Evolutionary conservation across 1,284 basidiomycete species (phyloP), one percentile per base, ranked within the genome.

Genomic region (Amylostereum areolatum): DNA sequence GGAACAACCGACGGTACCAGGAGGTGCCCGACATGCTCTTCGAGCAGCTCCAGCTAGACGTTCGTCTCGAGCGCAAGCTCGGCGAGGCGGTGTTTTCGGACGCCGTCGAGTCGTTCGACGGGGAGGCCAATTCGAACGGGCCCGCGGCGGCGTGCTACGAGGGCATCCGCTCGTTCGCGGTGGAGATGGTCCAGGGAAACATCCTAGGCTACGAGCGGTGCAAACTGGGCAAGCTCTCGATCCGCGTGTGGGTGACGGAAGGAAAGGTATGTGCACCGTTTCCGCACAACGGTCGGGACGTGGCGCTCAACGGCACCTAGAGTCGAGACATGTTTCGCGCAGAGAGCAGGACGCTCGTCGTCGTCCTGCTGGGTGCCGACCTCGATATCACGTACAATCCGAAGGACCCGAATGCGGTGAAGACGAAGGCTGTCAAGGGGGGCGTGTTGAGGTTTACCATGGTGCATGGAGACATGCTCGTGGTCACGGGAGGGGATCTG

Each of bases 381-480:
- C 55, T 62, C 11, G 62, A 63, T 43, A n/a, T 69, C n/a, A 54
- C 53, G 1, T 57, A 65, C 28, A 46, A 48, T 25, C 51, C 50
- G 28, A 33, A 41, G 18, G 52, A 41, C 32, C 25, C 25, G 2
- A 36, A 12, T 25, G 28, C 2, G 35, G 37, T 28, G 32, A 24
- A 41, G 18, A 43, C 45, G 45, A 45, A 27, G 18, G 47, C 55
- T 49, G 37, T 39, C 42, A 53, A 48, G 18, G 51, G 50, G 5
- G 57, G 66, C 33, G 50, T 55, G 30, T 58, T 76, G 27, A 64
- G 69, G 24, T 53, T 81, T 28, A 76, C 73, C 9, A 65, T 83
- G 46, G 71, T 81, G 25, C 81, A 83, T 55, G 80, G 81, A 0
- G 81, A 83, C 58, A 62, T 74, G 47, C 55, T 78, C 5, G 57